Evolutionary conservation across 441 rosid species (phyloP).

Genomic region (Omphalea diandra): DNA sequence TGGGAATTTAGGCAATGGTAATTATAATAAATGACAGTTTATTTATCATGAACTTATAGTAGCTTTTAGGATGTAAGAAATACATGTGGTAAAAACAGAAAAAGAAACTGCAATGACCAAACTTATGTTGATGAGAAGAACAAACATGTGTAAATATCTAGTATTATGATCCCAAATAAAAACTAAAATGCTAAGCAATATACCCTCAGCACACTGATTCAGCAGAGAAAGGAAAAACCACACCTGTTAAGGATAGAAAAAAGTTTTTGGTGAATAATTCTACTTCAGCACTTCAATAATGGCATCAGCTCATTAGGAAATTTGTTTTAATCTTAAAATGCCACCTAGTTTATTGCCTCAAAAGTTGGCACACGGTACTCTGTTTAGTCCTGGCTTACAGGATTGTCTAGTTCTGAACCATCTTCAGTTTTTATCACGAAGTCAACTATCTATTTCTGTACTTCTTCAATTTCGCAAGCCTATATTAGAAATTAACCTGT

Average conservation of each 20-base stretch:
- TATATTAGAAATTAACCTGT: no score
- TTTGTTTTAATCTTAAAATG: no score
- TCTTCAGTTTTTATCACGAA: no score
- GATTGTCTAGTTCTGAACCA: no score
- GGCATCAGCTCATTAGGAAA: background rate
- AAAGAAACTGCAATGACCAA: background rate
- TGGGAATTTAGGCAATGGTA: conserved; percentile 13
- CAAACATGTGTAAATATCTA: background rate
- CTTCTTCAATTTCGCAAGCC: no score
- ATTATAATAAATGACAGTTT: background rate
- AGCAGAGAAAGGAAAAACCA: background rate
- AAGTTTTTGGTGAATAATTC: background rate
- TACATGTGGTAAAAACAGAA: background rate
- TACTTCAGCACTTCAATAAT: background rate
- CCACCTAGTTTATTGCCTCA: background rate
- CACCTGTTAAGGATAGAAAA: background rate
- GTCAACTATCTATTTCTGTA: no score
- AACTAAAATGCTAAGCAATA: background rate
- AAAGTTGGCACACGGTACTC: background rate
- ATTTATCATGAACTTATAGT: background rate
- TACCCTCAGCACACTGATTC: background rate
- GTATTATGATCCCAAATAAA: background rate
- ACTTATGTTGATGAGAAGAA: background rate
- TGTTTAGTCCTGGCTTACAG: background rate
- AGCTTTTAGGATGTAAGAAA: background rate